Percentiles rank a stretch among this genome's conserved stretches.
phyloP scores from a whole-genome alignment of 2,329 filamentous ascomycete genomes.

The Sarocladium strictum region DNA sequence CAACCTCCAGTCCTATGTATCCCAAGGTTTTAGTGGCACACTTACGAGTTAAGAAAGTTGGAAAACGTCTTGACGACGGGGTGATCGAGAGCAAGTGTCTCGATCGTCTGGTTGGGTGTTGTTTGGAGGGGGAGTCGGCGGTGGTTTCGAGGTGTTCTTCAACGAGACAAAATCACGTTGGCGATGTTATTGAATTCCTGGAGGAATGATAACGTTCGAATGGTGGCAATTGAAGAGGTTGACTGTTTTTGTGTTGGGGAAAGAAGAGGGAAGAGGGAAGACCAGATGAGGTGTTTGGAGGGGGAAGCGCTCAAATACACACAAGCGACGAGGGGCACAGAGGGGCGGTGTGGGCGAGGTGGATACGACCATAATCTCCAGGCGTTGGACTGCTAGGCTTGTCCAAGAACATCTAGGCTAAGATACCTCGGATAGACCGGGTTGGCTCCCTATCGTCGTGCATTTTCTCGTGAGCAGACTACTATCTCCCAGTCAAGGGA shows the following conservation, averaged over 20 bases:
- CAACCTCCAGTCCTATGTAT: background rate
- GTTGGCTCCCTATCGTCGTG: background rate
- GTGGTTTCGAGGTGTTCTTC: constrained; percentile 10
- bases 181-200: background rate
- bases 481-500: too few relatives aligned
- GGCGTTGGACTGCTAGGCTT: background rate
- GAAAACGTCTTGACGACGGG: constrained; percentile 89
- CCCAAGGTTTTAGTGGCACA: too few relatives aligned
- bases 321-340: background rate
- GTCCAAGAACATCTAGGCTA: background rate
- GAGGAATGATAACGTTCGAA: background rate
- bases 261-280: background rate
- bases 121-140: background rate
- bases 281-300: background rate
- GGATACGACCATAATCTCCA: constrained; percentile 7
- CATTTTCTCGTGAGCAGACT: too few relatives aligned
- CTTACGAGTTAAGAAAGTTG: constrained; percentile 95
- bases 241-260: background rate
- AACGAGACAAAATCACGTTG: constrained; percentile 8
- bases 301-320: constrained; percentile 5
- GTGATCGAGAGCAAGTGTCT: constrained; percentile 50
- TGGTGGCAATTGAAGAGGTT: background rate
- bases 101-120: constrained; percentile 34
- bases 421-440: constrained; percentile 7
- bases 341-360: constrained; percentile 8